Evolutionary conservation across 2,329 filamentous ascomycete genomes (phyloP), one percentile per base, ranked within the genome.

Genomic region (Orbilia oligospora): DNA sequence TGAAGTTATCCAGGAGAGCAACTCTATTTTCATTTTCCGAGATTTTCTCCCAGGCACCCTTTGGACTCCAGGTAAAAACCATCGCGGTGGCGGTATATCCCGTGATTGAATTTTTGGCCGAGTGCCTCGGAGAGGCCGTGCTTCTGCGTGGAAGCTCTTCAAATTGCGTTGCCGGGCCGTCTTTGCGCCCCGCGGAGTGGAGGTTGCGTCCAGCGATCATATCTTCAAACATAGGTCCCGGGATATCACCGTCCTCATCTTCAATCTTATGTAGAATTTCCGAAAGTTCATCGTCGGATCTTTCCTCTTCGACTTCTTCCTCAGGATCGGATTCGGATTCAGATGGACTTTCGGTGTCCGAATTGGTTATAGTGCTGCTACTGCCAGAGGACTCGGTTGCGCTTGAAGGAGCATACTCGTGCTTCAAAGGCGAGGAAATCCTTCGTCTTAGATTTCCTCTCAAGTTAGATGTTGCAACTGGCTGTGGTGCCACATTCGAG

Each of bases 361-460:
- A 70, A 16, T 75, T 27, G 5, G 20, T 61, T 63, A 56, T 44
- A 5, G 49, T 72, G 16, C 55, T 49, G 33, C 61, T 68, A 16
- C 53, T 68, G 20, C 75, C 44, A 24, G 69, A 58, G 5, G 84
- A 85, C 24, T 86, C 85, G 9, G 88, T 90, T 58, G 87, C 84
- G 64, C 91, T 89, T 0, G 96, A 98, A 14, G 95, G 95, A 80
- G 94, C 91, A 82, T 97, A 99, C 85, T 99, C 95, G 83, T 98
- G 95, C 86, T 99, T 99, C 63, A 99, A 87, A 0, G 96, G 96
- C 0, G 96, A 99, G 0, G 96, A 98, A 0, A 90, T 92, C 18
- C 66, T 73, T 36, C 75, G 55, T 33, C 64, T 61, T 10, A 78
- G 48, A 20, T 68, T 65, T 20, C 68, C 68, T 24, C 75, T 46